Conservation (phyloP, 2,329 filamentous ascomycete species). For the Fusarium avenaceum region DNA sequence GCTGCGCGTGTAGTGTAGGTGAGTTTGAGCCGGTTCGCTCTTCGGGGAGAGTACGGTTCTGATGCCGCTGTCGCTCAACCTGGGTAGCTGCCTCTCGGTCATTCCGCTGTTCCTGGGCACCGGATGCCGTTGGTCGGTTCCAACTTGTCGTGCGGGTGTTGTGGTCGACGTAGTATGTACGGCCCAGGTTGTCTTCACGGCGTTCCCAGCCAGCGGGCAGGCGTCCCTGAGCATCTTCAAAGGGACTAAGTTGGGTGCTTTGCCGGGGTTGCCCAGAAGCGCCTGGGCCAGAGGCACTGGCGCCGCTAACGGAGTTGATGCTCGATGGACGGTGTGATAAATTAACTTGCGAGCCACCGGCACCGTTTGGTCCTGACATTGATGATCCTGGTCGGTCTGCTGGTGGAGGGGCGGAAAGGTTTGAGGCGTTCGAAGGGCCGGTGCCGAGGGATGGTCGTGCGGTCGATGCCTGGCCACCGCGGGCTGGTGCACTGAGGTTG, state of each 20-base stretch:
- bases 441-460: slow-evolving; percentile 62
- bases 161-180: slow-evolving; percentile 98
- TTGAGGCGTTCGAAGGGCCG: slow-evolving; percentile 61
- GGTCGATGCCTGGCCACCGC: slow-evolving; percentile 61
- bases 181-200: slow-evolving; percentile 91
- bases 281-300: slow-evolving; percentile 50
- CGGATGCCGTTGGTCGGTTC: slow-evolving; percentile 87
- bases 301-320: slow-evolving; percentile 56
- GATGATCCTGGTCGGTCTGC: slow-evolving; percentile 67
- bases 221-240: slow-evolving; percentile 95
- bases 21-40: slow-evolving; percentile 95
- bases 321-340: slow-evolving; percentile 64
- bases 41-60: slow-evolving; percentile 95
- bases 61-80: slow-evolving; percentile 91
- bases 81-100: slow-evolving; percentile 92
- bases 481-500: slow-evolving; percentile 80
- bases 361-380: slow-evolving; percentile 65
- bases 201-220: slow-evolving; percentile 96
- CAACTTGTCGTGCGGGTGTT: slow-evolving; percentile 97
- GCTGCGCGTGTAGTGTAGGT: slow-evolving; percentile 76
- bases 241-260: slow-evolving; percentile 78
- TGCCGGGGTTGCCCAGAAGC: slow-evolving; percentile 52
- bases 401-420: slow-evolving; percentile 58
- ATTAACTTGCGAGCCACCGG: slow-evolving; percentile 56
- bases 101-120: slow-evolving; percentile 76